Evolutionary conservation across 768 basidiomycete species (phyloP).

Genomic region (Pisolithus microcarpus): DNA sequence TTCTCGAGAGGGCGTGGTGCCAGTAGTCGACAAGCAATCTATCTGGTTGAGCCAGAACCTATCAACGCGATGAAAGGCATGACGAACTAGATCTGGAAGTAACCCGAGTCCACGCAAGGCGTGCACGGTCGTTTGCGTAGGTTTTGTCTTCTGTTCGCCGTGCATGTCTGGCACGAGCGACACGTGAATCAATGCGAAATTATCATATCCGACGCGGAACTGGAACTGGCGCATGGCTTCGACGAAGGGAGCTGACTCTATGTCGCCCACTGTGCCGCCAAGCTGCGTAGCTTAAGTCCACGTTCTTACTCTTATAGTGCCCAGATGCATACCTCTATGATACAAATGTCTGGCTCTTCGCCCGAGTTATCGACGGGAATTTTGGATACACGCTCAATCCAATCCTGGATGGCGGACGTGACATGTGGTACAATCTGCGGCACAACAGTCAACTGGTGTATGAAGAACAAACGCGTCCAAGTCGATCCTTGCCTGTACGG

Average conservation of each 20-base stretch:
- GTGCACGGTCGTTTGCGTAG: conserved; percentile 94
- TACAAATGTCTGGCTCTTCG: conserved; percentile 92
- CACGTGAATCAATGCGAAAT: conserved; percentile 95
- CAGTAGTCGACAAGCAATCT: conserved; percentile 91
- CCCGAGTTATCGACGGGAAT: conserved; percentile 92
- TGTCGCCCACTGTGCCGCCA: conserved; percentile 97
- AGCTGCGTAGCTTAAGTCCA: conserved; percentile 44
- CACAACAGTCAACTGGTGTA: conserved; percentile 5
- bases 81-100: conserved; percentile 80
- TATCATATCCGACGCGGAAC: conserved; percentile 92
- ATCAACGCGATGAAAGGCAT: neutral
- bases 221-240: conserved; percentile 99
- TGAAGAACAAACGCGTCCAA: neutral
- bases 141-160: conserved; percentile 98
- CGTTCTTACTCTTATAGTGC: neutral
- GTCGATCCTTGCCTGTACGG: conserved; percentile 68
- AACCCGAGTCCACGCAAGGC: conserved; percentile 89
- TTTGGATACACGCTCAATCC: conserved; percentile 93
- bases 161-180: conserved; percentile 98
- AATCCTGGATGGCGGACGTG: conserved; percentile 96
- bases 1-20: conserved; percentile 74
- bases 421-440: conserved; percentile 88
- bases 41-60: neutral
- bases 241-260: conserved; percentile 96
- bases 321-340: conserved; percentile 72